Base-by-base conservation (phyloP, 2,329 filamentous ascomycete genomes). In the Ophidiomyces ophidiicola region DNA sequence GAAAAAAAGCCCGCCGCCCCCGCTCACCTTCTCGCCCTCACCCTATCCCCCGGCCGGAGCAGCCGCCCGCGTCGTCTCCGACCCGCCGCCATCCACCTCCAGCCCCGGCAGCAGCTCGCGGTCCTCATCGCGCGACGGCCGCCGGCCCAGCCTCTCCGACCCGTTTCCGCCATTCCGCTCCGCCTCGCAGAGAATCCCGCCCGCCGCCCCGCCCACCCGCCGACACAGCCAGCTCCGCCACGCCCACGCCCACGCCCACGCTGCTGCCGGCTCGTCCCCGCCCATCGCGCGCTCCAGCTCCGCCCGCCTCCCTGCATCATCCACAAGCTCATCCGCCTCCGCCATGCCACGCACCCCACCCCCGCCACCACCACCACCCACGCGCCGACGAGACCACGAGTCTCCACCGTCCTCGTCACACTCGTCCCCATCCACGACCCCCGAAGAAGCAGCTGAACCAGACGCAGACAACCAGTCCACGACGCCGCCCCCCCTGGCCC, bases 131-230 rank as follows among this genome's bases (percentile, higher is more conserved):
- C 20, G n/a, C 3, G 36, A 43, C 14, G 17, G 39, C n/a, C 34
- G 43, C 8, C 15, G 26, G 5, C 39, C 28, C 17, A 25, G 17
- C 12, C 39, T 14, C 10, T 42, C 43, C 7, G 43, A 45, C 12
- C 31, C 44, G 2, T 40, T 34, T 29, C 12, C 15, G 11, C 18
- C 36, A 20, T 15, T 29, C 19, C 48, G 51, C 19, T 57, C 55
- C 7, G 56, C 59, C 28, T 49, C 58, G 12, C 66, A 62, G 45
- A 62, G 60, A 17, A n/a, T n/a, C n/a, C n/a, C n/a, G n/a, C 62
- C 66, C 2, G 65, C 68, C 6, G 63, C 67, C 6, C 67, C 68
- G 15, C 69, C 70, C 17, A 58, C 66, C 42, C 54, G 69, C 39
- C 62, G 68, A 34, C 66, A 66, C 39, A 68, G 66, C 42, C 65